Evolutionary conservation across 345 rosid species (phyloP).

Genomic region (Dovyalis caffra): DNA sequence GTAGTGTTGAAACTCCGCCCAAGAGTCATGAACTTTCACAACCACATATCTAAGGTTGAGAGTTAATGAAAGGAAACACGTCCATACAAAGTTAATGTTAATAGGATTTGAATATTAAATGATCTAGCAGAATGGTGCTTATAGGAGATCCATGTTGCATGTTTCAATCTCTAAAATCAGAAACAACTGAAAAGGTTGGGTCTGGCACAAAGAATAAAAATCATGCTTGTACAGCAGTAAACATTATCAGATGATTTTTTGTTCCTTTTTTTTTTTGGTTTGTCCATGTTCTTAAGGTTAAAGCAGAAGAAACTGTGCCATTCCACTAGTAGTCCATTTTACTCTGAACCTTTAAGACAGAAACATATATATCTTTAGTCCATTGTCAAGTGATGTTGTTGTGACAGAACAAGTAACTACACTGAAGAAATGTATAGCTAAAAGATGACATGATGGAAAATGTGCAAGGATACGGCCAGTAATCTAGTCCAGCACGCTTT

Average conservation of each 20-base stretch:
- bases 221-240: background rate
- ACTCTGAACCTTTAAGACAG: background rate
- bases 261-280: background rate
- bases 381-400: background rate
- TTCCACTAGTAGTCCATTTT: background rate
- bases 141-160: background rate
- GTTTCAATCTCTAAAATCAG: background rate
- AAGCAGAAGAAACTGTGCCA: background rate
- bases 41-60: constrained; percentile 58
- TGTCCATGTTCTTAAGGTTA: background rate
- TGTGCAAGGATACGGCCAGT: constrained; percentile 89
- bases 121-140: background rate
- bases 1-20: constrained; percentile 74
- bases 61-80: constrained; percentile 32
- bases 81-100: background rate
- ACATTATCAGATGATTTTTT: background rate
- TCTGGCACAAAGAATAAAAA: background rate
- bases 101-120: background rate
- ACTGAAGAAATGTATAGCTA: background rate
- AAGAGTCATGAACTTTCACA: constrained; percentile 73
- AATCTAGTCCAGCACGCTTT: constrained; percentile 95
- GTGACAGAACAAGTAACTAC: background rate
- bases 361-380: background rate
- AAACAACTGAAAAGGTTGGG: background rate
- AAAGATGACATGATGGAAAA: constrained; percentile 10